phyloP scores from a whole-genome alignment of 2,329 filamentous ascomycete genomes.

The Graphilbum ipis-grandicollis region DNA sequence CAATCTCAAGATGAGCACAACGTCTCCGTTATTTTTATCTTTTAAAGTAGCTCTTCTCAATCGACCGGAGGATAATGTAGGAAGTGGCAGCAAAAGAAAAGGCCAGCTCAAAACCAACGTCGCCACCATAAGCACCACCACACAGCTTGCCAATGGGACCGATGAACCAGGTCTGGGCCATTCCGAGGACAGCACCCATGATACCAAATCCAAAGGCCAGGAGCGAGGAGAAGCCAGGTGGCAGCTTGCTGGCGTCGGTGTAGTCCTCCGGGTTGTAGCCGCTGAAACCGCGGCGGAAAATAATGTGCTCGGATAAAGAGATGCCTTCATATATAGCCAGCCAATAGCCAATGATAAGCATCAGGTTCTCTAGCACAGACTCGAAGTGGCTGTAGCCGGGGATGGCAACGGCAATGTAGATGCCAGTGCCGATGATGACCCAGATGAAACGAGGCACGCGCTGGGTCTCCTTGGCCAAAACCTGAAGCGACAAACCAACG shows the following conservation, averaged over 20 bases:
- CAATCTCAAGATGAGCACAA: too few relatives aligned
- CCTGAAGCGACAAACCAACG: constrained; percentile 27
- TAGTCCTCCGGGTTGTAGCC: constrained; percentile 25
- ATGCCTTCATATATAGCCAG: constrained; percentile 26
- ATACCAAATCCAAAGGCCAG: constrained; percentile 14
- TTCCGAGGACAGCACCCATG: constrained; percentile 36
- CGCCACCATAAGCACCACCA: constrained; percentile 21
- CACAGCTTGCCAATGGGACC: constrained; percentile 41
- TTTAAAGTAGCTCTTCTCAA: constrained; percentile 22
- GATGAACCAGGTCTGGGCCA: constrained; percentile 44
- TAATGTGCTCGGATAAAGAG: constrained; percentile 17
- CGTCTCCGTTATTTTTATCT: too few relatives aligned
- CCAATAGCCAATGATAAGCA: constrained; percentile 22
- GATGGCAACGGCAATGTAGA: constrained; percentile 42
- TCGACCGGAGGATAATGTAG: constrained; percentile 31
- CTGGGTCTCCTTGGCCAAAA: constrained; percentile 30
- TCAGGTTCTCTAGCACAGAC: constrained; percentile 20
- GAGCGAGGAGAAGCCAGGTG: constrained; percentile 19
- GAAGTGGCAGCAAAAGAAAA: constrained; percentile 23
- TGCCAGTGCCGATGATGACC: constrained; percentile 36
- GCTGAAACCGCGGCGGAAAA: constrained; percentile 27
- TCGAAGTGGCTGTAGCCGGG: constrained; percentile 17
- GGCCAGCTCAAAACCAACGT: constrained; percentile 49
- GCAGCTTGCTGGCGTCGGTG: constrained; percentile 24
- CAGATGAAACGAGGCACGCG: constrained; percentile 41